Conservation (phyloP, 371 early-diverging fungal genomes). For the Lichtheimia ramosa region DNA sequence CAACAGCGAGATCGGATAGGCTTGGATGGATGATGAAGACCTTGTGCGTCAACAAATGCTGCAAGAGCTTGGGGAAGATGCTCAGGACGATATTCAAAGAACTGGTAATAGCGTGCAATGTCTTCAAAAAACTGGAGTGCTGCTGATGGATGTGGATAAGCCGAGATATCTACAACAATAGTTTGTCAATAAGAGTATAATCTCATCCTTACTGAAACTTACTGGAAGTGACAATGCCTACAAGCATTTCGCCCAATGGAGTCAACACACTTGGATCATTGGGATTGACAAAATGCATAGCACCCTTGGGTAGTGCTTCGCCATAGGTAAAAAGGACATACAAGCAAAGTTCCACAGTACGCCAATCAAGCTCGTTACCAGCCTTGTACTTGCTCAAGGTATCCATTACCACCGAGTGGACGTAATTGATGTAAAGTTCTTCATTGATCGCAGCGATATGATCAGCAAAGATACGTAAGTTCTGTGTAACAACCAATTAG, state of each 20-base stretch:
- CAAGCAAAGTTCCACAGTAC: slow-evolving; percentile 80
- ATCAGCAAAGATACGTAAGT: slow-evolving; percentile 71
- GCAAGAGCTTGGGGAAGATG: slow-evolving; percentile 70
- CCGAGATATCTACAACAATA: slow-evolving; percentile 55
- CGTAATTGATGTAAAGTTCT: slow-evolving; percentile 55
- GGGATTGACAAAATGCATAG: slow-evolving; percentile 55
- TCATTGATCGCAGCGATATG: slow-evolving; percentile 70
- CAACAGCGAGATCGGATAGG: slow-evolving; percentile 81
- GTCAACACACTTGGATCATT: slow-evolving; percentile 46
- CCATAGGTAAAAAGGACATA: slow-evolving; percentile 77
- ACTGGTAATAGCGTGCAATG: slow-evolving; percentile 71
- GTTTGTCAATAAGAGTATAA: too few relatives aligned
- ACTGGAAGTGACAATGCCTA: slow-evolving; percentile 64
- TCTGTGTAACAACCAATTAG: slow-evolving; percentile 37
- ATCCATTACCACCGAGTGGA: slow-evolving; percentile 61
- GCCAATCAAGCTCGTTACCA: slow-evolving; percentile 66
- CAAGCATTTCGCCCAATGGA: slow-evolving; percentile 73
- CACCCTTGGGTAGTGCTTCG: slow-evolving; percentile 66
- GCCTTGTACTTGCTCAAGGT: slow-evolving; percentile 54
- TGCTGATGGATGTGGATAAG: slow-evolving; percentile 81
- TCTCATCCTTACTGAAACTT: slow-evolving; percentile 4
- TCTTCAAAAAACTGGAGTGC: slow-evolving; percentile 79
- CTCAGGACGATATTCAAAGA: slow-evolving; percentile 72
- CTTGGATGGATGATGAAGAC: slow-evolving; percentile 73
- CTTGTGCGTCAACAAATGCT: slow-evolving; percentile 78